phyloP scores from a whole-genome alignment of 495 filamentous ascomycete genomes.

The Halenospora varia region DNA sequence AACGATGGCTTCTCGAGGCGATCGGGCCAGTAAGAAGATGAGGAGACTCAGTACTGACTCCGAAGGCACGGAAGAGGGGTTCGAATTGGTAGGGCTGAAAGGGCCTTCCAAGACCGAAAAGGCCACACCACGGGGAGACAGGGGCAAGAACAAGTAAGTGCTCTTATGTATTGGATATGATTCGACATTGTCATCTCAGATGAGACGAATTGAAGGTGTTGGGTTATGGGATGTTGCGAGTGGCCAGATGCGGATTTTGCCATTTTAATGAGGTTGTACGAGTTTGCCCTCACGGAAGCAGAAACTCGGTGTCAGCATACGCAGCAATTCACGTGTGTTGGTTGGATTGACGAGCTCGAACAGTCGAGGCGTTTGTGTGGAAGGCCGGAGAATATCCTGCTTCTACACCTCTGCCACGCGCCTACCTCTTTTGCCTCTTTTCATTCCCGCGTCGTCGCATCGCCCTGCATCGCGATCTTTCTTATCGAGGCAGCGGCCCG shows the following conservation, averaged over 20 bases:
- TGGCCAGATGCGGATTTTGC: background rate
- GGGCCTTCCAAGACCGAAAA: background rate
- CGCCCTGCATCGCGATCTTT: constrained; percentile 5
- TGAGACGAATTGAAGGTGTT: no score
- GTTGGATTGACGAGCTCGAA: background rate
- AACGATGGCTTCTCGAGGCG: constrained; percentile 22
- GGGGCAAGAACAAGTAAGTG: constrained; percentile 13
- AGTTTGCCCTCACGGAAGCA: background rate
- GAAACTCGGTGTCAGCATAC: background rate
- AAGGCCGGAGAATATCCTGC: background rate
- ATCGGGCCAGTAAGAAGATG: constrained; percentile 38
- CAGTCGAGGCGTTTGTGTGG: background rate
- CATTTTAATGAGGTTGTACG: background rate
- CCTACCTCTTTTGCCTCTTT: background rate
- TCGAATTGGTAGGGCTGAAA: constrained; percentile 29
- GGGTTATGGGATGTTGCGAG: no score
- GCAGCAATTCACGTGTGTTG: background rate
- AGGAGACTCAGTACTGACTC: constrained; percentile 41
- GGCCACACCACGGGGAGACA: background rate
- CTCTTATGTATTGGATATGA: background rate
- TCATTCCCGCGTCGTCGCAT: background rate
- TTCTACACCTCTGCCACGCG: background rate
- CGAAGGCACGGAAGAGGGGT: constrained; percentile 32
- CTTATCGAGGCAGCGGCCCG: constrained; percentile 19
- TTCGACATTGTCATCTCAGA: no score